These are phyloP conservation scores for Pluteus cervinus DNA, from an alignment of 768 basidiomycete species.

Conservation along the genomic window DNA sequence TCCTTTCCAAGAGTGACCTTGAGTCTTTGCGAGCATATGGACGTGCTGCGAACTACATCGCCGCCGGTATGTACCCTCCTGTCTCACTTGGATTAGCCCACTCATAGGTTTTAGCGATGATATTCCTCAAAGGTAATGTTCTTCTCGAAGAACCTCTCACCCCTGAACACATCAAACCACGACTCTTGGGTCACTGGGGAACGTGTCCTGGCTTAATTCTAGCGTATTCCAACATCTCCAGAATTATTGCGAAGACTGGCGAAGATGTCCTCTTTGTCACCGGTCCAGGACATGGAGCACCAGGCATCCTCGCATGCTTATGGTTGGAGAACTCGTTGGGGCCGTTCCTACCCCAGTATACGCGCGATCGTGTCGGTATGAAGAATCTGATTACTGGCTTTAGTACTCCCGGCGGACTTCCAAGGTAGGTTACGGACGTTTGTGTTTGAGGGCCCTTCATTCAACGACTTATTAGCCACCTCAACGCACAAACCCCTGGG, in stretches of 20 bases:
- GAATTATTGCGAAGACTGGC: slow-evolving; percentile 52
- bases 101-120: slow-evolving; percentile 53
- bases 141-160: slow-evolving; percentile 55
- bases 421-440: slow-evolving; percentile 40
- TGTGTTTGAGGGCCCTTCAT: slow-evolving; percentile 6
- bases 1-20: slow-evolving; percentile 46
- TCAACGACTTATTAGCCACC: slow-evolving; percentile 35
- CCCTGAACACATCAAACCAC: slow-evolving; percentile 70
- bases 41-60: slow-evolving; percentile 62
- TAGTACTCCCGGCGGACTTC: slow-evolving; percentile 80
- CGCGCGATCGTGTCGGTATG: slow-evolving; percentile 52
- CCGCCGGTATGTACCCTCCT: slow-evolving; percentile 46
- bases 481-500: slow-evolving; percentile 84
- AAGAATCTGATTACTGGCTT: slow-evolving; percentile 68
- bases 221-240: slow-evolving; percentile 65
- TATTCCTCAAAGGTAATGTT: slow-evolving; percentile 73
- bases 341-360: slow-evolving; percentile 50
- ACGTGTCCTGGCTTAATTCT: slow-evolving; percentile 76
- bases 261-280: slow-evolving; percentile 71
- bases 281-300: slow-evolving; percentile 85
- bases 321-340: slow-evolving; percentile 79
- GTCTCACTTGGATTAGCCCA: background rate
- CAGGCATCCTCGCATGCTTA: slow-evolving; percentile 77
- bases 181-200: slow-evolving; percentile 82
- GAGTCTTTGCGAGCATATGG: slow-evolving; percentile 46